These are phyloP conservation scores for Erythrophleum ivorense DNA, from an alignment of 331 rosid genomes.

Conservation along the genomic window DNA sequence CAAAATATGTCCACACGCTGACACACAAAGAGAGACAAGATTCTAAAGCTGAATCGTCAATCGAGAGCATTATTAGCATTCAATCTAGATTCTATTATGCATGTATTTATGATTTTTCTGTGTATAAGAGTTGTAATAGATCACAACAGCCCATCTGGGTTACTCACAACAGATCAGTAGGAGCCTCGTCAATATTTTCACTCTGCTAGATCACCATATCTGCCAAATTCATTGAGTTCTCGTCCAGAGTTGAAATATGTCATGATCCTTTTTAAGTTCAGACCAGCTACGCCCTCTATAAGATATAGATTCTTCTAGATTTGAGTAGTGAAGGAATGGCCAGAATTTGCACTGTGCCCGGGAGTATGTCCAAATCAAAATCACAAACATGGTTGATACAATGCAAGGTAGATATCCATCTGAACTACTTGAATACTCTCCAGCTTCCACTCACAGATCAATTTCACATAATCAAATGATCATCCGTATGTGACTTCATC, in stretches of 20 bases:
- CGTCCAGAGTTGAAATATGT: slow-evolving; percentile 3
- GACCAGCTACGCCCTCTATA: slow-evolving; percentile 59
- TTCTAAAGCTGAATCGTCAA: not conserved
- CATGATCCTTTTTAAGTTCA: slow-evolving; percentile 36
- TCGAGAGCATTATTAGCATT: not conserved
- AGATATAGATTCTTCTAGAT: slow-evolving; percentile 51
- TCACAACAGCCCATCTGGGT: not conserved
- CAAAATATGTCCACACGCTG: not conserved
- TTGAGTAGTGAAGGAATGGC: slow-evolving; percentile 53
- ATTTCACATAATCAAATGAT: slow-evolving; percentile 15
- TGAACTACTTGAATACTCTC: not conserved
- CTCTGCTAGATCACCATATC: slow-evolving; percentile 16
- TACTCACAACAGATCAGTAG: not conserved
- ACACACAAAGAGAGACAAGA: too few relatives aligned
- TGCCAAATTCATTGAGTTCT: not conserved
- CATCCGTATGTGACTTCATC: not conserved
- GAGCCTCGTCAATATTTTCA: slow-evolving; percentile 3
- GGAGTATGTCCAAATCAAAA: slow-evolving; percentile 24
- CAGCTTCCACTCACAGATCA: slow-evolving; percentile 32
- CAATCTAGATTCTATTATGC: not conserved
- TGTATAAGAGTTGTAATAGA: not conserved
- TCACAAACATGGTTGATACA: not conserved
- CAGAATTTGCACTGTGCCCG: slow-evolving; percentile 52
- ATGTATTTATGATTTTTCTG: slow-evolving; percentile 2
- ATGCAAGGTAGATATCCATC: slow-evolving; percentile 30